Conservation (phyloP, 2,329 filamentous ascomycete species). For the Teratosphaeria epicoccoides region DNA sequence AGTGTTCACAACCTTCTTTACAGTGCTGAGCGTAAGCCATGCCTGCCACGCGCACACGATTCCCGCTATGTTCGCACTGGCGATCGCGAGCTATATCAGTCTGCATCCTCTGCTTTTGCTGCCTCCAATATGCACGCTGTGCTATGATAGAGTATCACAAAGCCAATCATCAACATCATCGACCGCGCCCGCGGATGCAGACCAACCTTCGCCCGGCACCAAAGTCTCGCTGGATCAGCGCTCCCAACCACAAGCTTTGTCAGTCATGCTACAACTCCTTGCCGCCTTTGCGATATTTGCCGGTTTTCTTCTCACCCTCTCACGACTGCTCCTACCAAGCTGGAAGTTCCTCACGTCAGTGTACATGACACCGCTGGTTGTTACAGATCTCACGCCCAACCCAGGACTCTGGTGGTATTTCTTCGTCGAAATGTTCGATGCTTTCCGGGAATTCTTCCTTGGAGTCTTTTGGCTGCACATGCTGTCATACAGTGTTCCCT, state of each 20-base stretch:
- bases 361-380: constrained; percentile 82
- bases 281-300: constrained; percentile 45
- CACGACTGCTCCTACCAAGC: constrained; percentile 63
- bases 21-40: constrained; percentile 72
- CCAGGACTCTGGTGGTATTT: constrained; percentile 99
- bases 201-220: background rate
- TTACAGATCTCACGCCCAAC: constrained; percentile 89
- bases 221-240: constrained; percentile 14
- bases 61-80: constrained; percentile 71
- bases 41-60: constrained; percentile 62
- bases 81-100: constrained; percentile 80
- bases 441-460: constrained; percentile 92
- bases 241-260: constrained; percentile 7
- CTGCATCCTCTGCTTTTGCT: constrained; percentile 85
- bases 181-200: background rate
- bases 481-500: constrained; percentile 73
- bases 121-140: constrained; percentile 68
- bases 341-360: constrained; percentile 84
- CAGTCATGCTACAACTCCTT: constrained; percentile 39
- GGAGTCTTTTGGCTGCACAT: constrained; percentile 97
- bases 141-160: constrained; percentile 49
- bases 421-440: constrained; percentile 99
- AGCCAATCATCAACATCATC: background rate
- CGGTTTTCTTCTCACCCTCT: constrained; percentile 57
- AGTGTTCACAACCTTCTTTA: constrained; percentile 78